Conservation (phyloP, 306 rosid genomes). For the Canavalia ensiformis region DNA sequence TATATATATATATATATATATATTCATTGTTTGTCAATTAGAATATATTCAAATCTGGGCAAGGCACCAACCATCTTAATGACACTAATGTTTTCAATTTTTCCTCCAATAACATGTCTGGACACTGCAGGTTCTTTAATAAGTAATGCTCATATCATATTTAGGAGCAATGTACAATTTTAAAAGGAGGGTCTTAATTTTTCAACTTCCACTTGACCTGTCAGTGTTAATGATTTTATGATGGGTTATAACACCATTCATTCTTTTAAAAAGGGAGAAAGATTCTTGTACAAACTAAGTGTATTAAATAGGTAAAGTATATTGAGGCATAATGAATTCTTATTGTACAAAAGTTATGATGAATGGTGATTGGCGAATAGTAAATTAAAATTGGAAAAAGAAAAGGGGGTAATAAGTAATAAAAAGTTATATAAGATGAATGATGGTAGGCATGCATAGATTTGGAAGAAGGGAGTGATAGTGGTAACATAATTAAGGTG, state of each 20-base stretch:
- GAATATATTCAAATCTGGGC: not conserved
- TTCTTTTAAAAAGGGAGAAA: not conserved
- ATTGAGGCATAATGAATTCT: not conserved
- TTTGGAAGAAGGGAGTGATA: not conserved
- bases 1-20: too few species aligned
- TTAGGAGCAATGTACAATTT: not conserved
- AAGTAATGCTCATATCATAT: not conserved
- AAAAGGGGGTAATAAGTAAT: not conserved
- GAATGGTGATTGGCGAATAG: not conserved
- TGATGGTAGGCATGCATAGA: not conserved
- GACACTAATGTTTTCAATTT: not conserved
- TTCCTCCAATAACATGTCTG: not conserved
- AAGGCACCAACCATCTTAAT: slow-evolving; percentile 3
- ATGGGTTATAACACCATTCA: not conserved
- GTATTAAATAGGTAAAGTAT: not conserved
- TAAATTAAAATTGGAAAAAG: not conserved
- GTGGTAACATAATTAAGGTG: not conserved
- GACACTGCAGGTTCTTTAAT: not conserved
- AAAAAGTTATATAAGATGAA: slow-evolving; percentile 1
- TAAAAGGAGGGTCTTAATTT: not conserved
- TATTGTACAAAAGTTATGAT: not conserved
- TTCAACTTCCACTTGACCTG: not conserved
- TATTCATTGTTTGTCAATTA: not conserved
- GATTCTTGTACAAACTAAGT: not conserved
- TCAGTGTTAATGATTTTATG: not conserved